Percentiles rank a stretch among this genome's conserved stretches.
Conservation (phyloP, 2,329 filamentous ascomycete genomes). For the Parastagonospora avenae region DNA sequence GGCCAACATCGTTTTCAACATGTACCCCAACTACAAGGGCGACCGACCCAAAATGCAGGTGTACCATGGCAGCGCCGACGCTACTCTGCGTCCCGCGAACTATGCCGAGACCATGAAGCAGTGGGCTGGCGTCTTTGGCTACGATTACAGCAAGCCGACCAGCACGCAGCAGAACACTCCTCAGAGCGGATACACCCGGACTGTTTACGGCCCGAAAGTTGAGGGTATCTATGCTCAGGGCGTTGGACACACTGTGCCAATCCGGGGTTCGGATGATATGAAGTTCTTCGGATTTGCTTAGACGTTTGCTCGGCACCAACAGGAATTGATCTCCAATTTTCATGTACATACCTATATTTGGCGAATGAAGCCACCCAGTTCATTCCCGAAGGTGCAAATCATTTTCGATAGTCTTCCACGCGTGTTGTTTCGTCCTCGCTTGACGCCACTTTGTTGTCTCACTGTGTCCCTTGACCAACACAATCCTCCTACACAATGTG, state of each 20-base stretch:
- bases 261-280: conserved; percentile 42
- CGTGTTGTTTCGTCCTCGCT: no score
- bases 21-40: conserved; percentile 59
- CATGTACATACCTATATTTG: no score
- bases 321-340: no score
- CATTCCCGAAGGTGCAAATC: no score
- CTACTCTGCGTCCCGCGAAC: conserved; percentile 58
- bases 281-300: conserved; percentile 40
- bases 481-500: no score
- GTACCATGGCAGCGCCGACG: conserved; percentile 61
- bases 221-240: conserved; percentile 43
- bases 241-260: conserved; percentile 44
- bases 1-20: conserved; percentile 54
- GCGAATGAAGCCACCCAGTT: no score
- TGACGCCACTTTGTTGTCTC: no score
- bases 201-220: conserved; percentile 33
- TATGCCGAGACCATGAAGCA: conserved; percentile 59
- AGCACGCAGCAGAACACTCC: conserved; percentile 37
- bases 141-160: conserved; percentile 39
- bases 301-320: neutral
- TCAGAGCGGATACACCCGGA: conserved; percentile 39
- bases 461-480: no score
- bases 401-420: no score
- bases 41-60: conserved; percentile 61
- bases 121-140: conserved; percentile 40